Evolutionary conservation across 192 early-diverging fungal genomes (phyloP).

Genomic region (Coemansia asiatica): DNA sequence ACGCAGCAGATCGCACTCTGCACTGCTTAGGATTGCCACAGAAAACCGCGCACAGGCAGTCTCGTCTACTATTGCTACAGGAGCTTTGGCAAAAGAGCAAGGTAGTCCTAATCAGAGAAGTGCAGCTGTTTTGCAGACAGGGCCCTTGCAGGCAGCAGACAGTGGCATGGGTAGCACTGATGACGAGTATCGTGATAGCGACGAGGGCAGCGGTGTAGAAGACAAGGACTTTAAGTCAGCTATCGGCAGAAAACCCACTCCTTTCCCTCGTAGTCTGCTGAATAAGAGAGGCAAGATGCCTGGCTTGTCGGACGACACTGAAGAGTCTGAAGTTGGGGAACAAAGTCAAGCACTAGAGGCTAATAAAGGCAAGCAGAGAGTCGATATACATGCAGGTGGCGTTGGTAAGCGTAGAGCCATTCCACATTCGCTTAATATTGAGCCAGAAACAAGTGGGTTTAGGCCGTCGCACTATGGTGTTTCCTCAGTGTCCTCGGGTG

Average conservation of each 20-base stretch:
- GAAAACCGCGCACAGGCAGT: constrained; percentile 42
- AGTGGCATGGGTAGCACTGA: not conserved
- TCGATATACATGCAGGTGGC: constrained; percentile 2
- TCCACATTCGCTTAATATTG: constrained; percentile 14
- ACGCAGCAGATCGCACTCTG: constrained; percentile 38
- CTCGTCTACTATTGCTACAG: not conserved
- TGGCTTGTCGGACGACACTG: not conserved
- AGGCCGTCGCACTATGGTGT: constrained; percentile 23
- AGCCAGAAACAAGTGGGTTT: constrained; percentile 10
- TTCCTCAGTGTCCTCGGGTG: constrained; percentile 13
- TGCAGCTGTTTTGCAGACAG: not conserved
- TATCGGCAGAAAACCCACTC: constrained; percentile 36
- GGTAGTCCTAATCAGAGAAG: not conserved
- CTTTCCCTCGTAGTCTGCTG: constrained; percentile 31
- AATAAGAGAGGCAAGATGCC: not conserved
- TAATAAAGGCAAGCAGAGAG: not conserved
- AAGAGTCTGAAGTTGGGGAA: not conserved
- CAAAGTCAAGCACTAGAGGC: not conserved
- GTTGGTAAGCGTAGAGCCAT: not conserved
- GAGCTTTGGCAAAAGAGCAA: constrained; percentile 1
- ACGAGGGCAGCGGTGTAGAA: not conserved
- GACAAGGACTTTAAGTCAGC: constrained; percentile 24
- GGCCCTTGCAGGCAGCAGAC: not conserved
- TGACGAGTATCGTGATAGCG: not conserved
- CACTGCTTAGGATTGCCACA: constrained; percentile 35